A percentile compares a stretch with the other conserved stretches of the same genome.
phyloP scores from a whole-genome alignment of 441 rosid genomes.

The California macrophylla region DNA sequence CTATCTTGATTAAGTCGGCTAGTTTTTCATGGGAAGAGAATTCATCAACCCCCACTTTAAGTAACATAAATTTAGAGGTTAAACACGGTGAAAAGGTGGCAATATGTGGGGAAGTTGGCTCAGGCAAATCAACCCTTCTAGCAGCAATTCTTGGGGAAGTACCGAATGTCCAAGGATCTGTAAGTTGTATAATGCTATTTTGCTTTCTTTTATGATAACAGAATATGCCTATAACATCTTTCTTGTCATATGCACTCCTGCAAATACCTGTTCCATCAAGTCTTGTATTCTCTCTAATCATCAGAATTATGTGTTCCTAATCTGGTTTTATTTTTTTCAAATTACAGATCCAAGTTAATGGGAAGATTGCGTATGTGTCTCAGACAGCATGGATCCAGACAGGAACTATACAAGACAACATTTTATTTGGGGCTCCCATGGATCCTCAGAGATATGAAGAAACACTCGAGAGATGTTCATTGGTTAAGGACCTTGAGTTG shows the following conservation, averaged over 20 bases:
- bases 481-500: conserved; percentile 81
- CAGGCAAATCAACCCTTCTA: conserved; percentile 84
- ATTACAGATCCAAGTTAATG: conserved; percentile 57
- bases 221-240: not conserved
- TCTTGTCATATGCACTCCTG: not conserved
- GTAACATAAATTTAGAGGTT: conserved; percentile 49
- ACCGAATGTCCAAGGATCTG: conserved; percentile 57
- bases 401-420: conserved; percentile 72
- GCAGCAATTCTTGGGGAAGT: conserved; percentile 91
- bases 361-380: conserved; percentile 84
- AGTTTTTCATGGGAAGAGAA: conserved; percentile 76
- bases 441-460: conserved; percentile 55
- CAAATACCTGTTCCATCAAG: not conserved
- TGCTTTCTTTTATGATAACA: not conserved
- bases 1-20: conserved; percentile 44
- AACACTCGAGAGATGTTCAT: conserved; percentile 69
- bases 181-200: conserved; percentile 29
- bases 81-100: conserved; percentile 68
- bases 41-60: conserved; percentile 44
- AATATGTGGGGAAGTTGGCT: conserved; percentile 94
- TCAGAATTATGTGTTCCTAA: not conserved
- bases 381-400: conserved; percentile 96
- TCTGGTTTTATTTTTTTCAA: conserved; percentile 9
- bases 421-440: conserved; percentile 70
- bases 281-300: not conserved